phyloP scores from a whole-genome alignment of 2,329 filamentous ascomycete species.

The Sporothrix curviconia region DNA sequence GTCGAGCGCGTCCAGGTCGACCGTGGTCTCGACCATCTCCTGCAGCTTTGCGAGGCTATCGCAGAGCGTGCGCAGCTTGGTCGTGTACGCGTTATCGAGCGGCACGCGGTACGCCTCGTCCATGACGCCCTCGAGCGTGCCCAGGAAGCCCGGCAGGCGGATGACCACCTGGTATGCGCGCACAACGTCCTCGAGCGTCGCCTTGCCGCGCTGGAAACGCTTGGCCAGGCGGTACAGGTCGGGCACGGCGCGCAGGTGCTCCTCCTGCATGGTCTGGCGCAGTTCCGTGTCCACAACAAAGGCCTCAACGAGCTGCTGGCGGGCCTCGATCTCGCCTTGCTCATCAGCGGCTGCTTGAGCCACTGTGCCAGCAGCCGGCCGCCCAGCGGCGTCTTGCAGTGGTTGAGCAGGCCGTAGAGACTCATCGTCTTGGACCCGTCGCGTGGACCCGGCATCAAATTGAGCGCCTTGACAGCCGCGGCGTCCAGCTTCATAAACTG shows the following conservation, averaged over 20 bases:
- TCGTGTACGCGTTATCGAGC: constrained; percentile 79
- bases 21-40: constrained; percentile 98
- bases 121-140: constrained; percentile 86
- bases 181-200: constrained; percentile 92
- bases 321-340: constrained; percentile 73
- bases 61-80: constrained; percentile 68
- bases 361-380: constrained; percentile 87
- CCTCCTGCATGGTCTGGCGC: constrained; percentile 92
- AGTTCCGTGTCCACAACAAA: constrained; percentile 91
- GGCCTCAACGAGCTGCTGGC: constrained; percentile 90
- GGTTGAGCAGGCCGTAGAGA: constrained; percentile 85
- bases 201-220: constrained; percentile 85
- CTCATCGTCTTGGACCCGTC: constrained; percentile 98
- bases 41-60: constrained; percentile 78
- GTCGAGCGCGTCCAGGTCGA: constrained; percentile 90
- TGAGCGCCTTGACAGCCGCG: constrained; percentile 85
- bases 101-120: constrained; percentile 88
- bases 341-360: constrained; percentile 97
- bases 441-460: constrained; percentile 90
- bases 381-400: constrained; percentile 94
- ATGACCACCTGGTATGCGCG: constrained; percentile 92
- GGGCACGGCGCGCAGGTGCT: constrained; percentile 85
- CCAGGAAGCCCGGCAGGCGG: constrained; percentile 81
- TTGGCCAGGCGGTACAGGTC: constrained; percentile 92
- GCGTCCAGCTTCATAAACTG: constrained; percentile 99